Evolutionary conservation across 257 asterid species (phyloP).

Genomic region (Capsicum rhomboideum): DNA sequence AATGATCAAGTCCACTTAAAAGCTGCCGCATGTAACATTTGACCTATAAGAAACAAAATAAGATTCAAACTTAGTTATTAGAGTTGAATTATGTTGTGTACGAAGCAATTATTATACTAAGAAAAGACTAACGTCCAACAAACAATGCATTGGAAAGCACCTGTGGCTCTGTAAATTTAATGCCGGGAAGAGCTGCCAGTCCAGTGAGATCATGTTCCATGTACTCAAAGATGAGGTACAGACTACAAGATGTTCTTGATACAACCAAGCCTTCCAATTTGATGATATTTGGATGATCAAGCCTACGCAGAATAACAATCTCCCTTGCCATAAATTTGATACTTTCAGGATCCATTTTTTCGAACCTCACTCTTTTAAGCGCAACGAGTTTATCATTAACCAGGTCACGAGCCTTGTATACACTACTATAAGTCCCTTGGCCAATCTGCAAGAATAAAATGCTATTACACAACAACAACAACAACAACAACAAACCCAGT

Average conservation of each 20-base stretch:
- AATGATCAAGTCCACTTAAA: conserved; percentile 49
- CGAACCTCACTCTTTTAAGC: conserved; percentile 16
- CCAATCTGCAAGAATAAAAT: conserved; percentile 17
- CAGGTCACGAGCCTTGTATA: conserved; percentile 19
- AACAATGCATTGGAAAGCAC: conserved; percentile 6
- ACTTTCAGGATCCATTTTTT: conserved; percentile 12
- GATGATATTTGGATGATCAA: conserved; percentile 23
- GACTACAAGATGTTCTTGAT: conserved; percentile 34
- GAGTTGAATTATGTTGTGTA: not conserved
- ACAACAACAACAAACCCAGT: no score
- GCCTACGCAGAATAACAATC: conserved; percentile 16
- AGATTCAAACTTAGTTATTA: not conserved
- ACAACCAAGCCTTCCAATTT: conserved; percentile 22
- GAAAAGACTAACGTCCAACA: not conserved
- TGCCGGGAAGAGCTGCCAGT: conserved; percentile 37
- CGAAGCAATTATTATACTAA: conserved; percentile 1
- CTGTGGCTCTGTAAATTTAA: conserved; percentile 57
- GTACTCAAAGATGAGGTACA: conserved; percentile 52
- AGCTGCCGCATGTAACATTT: conserved; percentile 49
- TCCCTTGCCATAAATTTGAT: conserved; percentile 26
- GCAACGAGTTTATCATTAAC: conserved; percentile 12
- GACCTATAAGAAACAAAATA: conserved; percentile 14
- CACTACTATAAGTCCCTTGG: conserved; percentile 18
- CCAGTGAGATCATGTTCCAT: conserved; percentile 76
- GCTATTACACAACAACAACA: not conserved